Conservation (phyloP, 306 rosid genomes). For the Herpetospermum pedunculosum region DNA sequence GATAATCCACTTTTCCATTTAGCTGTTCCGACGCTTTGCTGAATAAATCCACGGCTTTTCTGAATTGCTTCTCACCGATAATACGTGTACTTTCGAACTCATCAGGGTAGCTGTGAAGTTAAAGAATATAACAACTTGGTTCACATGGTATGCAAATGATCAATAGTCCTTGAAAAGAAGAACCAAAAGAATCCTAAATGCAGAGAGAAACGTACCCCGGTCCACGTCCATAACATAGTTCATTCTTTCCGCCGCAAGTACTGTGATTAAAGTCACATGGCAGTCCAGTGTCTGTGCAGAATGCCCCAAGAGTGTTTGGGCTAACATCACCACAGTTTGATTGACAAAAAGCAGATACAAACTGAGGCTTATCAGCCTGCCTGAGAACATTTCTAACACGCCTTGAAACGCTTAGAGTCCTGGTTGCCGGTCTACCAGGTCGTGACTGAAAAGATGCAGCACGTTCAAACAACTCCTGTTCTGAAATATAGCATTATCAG, state of each 20-base stretch:
- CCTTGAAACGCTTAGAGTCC: conserved; percentile 39
- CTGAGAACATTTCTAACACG: conserved; percentile 55
- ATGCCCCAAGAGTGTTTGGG: conserved; percentile 83
- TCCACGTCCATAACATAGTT: conserved; percentile 79
- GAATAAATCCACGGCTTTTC: conserved; percentile 72
- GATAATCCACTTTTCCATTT: conserved; percentile 56
- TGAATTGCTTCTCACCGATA: conserved; percentile 72
- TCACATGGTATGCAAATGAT: background rate
- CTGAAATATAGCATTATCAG: conserved; percentile 25
- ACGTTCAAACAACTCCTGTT: conserved; percentile 59
- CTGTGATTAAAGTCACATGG: conserved; percentile 97
- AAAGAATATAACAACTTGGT: conserved; percentile 1
- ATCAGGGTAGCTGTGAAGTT: conserved; percentile 65
- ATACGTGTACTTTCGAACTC: conserved; percentile 93
- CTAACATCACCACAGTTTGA: conserved; percentile 95
- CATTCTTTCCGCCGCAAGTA: conserved; percentile 82
- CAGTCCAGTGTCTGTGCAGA: conserved; percentile 68
- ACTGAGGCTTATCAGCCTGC: conserved; percentile 47
- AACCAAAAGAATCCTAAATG: background rate
- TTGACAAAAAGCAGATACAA: conserved; percentile 90
- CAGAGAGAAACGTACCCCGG: conserved; percentile 58
- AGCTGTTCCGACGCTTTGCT: conserved; percentile 50
- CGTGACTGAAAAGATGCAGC: conserved; percentile 61
- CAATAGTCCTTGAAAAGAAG: background rate
- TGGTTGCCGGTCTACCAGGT: conserved; percentile 49